Conservation (phyloP, 768 basidiomycete genomes). For the Terana coerulea region DNA sequence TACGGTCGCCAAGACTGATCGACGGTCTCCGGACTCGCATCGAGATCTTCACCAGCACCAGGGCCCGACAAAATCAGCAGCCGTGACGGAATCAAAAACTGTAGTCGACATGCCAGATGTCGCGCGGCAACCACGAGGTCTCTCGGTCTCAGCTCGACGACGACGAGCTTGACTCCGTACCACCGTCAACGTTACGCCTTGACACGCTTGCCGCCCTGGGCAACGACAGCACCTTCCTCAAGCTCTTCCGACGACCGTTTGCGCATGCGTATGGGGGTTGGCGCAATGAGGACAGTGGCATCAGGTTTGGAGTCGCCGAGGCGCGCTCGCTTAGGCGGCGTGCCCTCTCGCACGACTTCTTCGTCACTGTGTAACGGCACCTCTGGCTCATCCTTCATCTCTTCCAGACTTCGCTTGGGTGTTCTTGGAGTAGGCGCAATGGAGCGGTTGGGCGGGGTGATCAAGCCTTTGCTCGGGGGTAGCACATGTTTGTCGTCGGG, state of each 20-base stretch:
- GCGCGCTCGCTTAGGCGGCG: slow-evolving; percentile 41
- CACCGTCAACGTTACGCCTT: slow-evolving; percentile 7
- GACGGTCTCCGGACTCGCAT: not conserved
- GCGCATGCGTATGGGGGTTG: slow-evolving; percentile 16
- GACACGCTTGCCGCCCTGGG: slow-evolving; percentile 12
- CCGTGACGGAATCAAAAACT: slow-evolving; percentile 3
- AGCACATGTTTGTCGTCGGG: not conserved
- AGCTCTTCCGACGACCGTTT: slow-evolving; percentile 28
- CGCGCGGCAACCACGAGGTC: slow-evolving; percentile 6
- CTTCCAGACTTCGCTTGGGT: slow-evolving; percentile 13
- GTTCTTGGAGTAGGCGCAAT: not conserved
- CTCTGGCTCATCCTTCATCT: slow-evolving; percentile 5
- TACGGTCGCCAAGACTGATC: not conserved
- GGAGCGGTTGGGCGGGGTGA: not conserved
- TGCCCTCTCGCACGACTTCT: slow-evolving; percentile 16
- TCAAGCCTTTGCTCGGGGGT: not conserved
- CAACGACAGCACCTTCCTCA: slow-evolving; percentile 14
- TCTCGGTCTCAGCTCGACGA: not conserved
- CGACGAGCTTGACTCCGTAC: not conserved
- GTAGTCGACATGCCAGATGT: slow-evolving; percentile 5
- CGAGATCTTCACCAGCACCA: not conserved
- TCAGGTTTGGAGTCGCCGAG: slow-evolving; percentile 18
- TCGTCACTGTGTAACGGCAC: not conserved
- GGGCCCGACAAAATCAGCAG: too few relatives aligned
- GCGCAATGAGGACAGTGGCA: not conserved